Evolutionary conservation across 1,284 basidiomycete genomes (phyloP), one percentile per base, ranked within the genome.

Genomic region (Xerocomus minutiporus): DNA sequence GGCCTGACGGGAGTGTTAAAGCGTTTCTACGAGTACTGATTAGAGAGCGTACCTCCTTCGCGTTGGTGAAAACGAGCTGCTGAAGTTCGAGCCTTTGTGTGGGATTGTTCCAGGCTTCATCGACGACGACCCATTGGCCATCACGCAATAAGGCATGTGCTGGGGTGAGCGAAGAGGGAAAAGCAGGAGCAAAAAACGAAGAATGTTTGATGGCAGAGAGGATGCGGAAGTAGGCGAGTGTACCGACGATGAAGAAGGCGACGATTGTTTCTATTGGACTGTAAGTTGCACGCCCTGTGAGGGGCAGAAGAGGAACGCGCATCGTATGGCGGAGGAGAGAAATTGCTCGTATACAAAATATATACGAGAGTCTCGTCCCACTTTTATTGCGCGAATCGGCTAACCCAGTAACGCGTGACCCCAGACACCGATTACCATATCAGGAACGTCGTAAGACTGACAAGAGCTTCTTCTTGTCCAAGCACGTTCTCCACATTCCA

Each of bases 181-280:
- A 70, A 1, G 76, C 67, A 1, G 83, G 74, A 0, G 81, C 80
- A 53, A 88, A 78, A 70, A 88, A 87, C 0, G 81, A 73, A 0
- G 84, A 86, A 61, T 87, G 80, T 57, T 92, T 92, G 68, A 95
- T 86, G 42, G 91, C 88, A 57, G 84, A 83, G 53, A 97, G 80
- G 57, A 96, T 80, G 69, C 94, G 91, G 69, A 97, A 95, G 72
- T 97, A 97, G 47, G 89, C 87, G 40, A 97, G 80, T 3, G 94
- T 97, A 34, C 88, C 88, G 55, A 93, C 71, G 65, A 94, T 82
- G 68, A 86, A 91, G 72, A 91, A 88, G 65, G 84, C 82, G 52
- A 96, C 92, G 60, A 96, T 91, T 23, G 89, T 87, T 70, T 97
- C 94, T 53, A 87, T 86, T 46, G 84, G 85, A 3, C 74, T 81